Percentiles rank a stretch among this genome's conserved stretches.
Conservation (phyloP, 164 flowering plant species). For the Berberis vulgaris region DNA sequence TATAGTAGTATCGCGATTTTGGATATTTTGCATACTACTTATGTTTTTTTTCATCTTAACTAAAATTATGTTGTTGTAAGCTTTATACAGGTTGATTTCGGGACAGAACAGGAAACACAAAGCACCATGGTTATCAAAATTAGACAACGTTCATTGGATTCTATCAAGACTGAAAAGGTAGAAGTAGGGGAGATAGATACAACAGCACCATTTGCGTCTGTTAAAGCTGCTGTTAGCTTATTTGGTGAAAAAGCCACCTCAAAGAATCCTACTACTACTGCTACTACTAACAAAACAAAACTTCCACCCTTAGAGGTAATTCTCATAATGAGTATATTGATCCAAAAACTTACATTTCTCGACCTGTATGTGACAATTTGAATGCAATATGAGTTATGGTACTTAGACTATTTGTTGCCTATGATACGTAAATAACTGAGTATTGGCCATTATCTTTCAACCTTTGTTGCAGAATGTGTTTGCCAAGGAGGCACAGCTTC, state of each 20-base stretch:
- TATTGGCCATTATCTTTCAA: not conserved
- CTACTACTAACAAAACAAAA: constrained; percentile 32
- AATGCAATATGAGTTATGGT: no score
- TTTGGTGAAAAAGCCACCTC: constrained; percentile 82
- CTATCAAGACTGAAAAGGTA: constrained; percentile 43
- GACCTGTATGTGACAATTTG: no score
- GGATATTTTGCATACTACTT: no score
- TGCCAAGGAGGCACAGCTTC: constrained; percentile 82
- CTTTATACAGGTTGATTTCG: constrained; percentile 9
- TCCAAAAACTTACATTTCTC: no score
- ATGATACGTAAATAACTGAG: no score
- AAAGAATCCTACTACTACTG: constrained; percentile 38
- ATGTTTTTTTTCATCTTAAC: no score
- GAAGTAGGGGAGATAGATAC: constrained; percentile 85
- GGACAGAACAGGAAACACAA: not conserved
- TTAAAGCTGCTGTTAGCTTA: constrained; percentile 86
- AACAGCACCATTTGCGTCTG: constrained; percentile 92
- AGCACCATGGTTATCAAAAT: constrained; percentile 46
- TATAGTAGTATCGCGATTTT: no score
- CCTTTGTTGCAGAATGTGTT: constrained; percentile 46
- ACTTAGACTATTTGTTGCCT: no score
- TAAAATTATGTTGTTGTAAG: no score
- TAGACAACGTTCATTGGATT: constrained; percentile 31
- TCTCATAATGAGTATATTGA: not conserved
- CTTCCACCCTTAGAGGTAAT: constrained; percentile 65